A percentile compares a stretch with the other conserved stretches of the same genome.
phyloP scores from a whole-genome alignment of 352 stramenopile genomes.

The Pythium oligandrum region DNA sequence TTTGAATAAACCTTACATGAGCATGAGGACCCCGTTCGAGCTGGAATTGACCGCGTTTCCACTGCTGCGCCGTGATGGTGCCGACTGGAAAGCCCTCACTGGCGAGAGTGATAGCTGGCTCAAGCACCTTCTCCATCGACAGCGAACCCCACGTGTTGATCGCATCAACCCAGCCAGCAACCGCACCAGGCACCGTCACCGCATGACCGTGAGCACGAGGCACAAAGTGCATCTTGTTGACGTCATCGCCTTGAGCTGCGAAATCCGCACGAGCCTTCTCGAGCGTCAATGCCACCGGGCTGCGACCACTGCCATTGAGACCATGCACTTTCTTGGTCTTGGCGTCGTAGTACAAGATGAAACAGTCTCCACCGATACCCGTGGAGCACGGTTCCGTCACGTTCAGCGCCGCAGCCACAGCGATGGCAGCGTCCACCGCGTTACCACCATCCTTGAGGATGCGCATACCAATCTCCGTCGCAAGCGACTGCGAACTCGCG shows the following conservation, averaged over 20 bases:
- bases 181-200: slow-evolving; percentile 89
- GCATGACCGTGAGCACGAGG: slow-evolving; percentile 57
- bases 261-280: slow-evolving; percentile 52
- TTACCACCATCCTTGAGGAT: slow-evolving; percentile 90
- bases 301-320: slow-evolving; percentile 92
- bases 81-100: slow-evolving; percentile 92
- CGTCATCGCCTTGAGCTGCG: slow-evolving; percentile 8
- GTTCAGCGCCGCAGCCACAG: slow-evolving; percentile 46
- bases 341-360: slow-evolving; percentile 94
- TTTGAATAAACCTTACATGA: slow-evolving; percentile 5
- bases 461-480: slow-evolving; percentile 89
- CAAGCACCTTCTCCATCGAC: slow-evolving; percentile 80
- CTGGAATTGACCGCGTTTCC: slow-evolving; percentile 66
- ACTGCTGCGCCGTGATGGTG: slow-evolving; percentile 84
- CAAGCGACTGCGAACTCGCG: slow-evolving; percentile 90
- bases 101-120: slow-evolving; percentile 87
- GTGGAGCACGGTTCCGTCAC: slow-evolving; percentile 77
- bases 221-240: slow-evolving; percentile 29
- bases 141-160: slow-evolving; percentile 83
- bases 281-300: slow-evolving; percentile 74
- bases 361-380: slow-evolving; percentile 91
- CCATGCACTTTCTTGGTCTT: slow-evolving; percentile 73
- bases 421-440: slow-evolving; percentile 90
- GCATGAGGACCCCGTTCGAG: slow-evolving; percentile 54
- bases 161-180: slow-evolving; percentile 90